A percentile compares a stretch with the other conserved stretches of the same genome.
phyloP scores from a whole-genome alignment of 805 yeast genomes.

The Saccharomycopsis oosterbeekiorum region DNA sequence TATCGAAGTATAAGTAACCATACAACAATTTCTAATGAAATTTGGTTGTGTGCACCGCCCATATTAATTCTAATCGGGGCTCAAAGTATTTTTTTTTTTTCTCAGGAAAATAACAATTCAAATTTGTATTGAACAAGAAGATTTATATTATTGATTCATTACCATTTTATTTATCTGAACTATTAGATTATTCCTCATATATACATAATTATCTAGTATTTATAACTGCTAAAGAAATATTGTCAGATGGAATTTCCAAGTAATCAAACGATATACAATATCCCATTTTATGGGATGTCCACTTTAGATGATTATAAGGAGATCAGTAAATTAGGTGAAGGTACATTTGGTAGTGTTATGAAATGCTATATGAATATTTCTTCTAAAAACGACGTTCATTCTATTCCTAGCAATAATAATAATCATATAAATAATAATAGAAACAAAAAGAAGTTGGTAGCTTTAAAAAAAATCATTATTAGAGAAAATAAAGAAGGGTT shows the following conservation, averaged over 20 bases:
- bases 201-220: no score
- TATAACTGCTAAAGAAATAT: neutral
- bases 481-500: conserved; percentile 44
- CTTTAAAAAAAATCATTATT: conserved; percentile 73
- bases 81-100: neutral
- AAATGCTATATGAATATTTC: conserved; percentile 38
- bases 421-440: conserved; percentile 24
- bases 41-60: neutral
- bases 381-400: neutral
- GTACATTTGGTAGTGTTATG: conserved; percentile 83
- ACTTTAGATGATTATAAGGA: conserved; percentile 26
- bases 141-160: no score
- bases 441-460: conserved; percentile 43
- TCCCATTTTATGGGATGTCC: conserved; percentile 19
- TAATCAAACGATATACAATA: conserved; percentile 6
- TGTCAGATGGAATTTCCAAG: conserved; percentile 9
- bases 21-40: no score
- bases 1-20: no score
- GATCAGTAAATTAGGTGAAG: conserved; percentile 54
- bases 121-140: neutral
- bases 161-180: neutral
- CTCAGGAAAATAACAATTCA: neutral
- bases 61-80: neutral
- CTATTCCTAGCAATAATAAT: conserved; percentile 29
- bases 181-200: no score